These are phyloP conservation scores for Trichoderma orchidacearum DNA, from an alignment of 495 filamentous ascomycete genomes.

Conservation along the genomic window DNA sequence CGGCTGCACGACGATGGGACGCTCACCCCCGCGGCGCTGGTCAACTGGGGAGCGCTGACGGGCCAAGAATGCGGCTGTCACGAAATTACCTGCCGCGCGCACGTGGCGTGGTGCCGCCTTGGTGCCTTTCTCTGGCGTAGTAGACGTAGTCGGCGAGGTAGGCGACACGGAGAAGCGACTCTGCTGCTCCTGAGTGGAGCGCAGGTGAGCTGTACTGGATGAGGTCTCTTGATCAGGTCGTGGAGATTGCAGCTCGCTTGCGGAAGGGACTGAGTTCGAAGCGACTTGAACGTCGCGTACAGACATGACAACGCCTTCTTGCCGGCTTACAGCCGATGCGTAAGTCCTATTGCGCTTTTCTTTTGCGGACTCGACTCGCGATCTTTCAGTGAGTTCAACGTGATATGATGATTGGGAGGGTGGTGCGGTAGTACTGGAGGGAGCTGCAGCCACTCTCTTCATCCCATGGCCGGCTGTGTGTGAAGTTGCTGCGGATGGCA, in stretches of 20 bases:
- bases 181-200: not conserved
- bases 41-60: not conserved
- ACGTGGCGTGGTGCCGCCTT: not conserved
- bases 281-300: not conserved
- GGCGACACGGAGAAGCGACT: not conserved
- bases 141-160: not conserved
- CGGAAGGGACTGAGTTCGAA: too few species aligned
- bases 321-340: not conserved
- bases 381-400: not conserved
- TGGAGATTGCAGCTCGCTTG: not conserved
- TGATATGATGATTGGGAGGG: not conserved
- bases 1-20: not conserved
- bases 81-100: not conserved
- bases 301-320: not conserved
- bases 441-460: not conserved
- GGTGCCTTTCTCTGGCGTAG: not conserved
- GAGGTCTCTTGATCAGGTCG: not conserved
- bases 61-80: not conserved
- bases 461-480: not conserved
- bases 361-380: too few species aligned
- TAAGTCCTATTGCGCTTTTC: not conserved
- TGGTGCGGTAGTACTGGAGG: not conserved
- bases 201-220: not conserved
- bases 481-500: not conserved
- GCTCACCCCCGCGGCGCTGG: not conserved